Conservation (phyloP, 1,284 basidiomycete genomes). For the Ustilago cynodontis region DNA sequence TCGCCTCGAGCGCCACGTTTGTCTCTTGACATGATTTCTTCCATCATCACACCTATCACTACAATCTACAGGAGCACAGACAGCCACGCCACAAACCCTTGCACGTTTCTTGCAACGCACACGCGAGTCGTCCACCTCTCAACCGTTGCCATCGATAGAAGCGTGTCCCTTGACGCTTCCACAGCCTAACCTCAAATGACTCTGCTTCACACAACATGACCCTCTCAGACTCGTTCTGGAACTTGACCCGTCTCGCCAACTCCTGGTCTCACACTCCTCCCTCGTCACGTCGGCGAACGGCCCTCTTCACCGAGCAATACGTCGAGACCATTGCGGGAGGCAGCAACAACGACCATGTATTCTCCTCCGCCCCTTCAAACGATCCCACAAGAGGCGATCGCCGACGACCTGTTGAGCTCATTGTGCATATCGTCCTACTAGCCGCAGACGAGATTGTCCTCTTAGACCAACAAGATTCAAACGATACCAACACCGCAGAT, state of each 20-base stretch:
- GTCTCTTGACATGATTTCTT: not conserved
- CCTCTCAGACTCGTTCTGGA: slow-evolving; percentile 35
- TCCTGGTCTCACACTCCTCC: slow-evolving; percentile 15
- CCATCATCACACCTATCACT: not conserved
- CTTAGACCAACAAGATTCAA: not conserved
- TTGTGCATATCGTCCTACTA: slow-evolving; percentile 29
- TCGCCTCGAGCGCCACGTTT: slow-evolving; percentile 12
- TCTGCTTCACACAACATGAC: slow-evolving; percentile 22
- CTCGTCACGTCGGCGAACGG: slow-evolving; percentile 18
- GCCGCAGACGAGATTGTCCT: slow-evolving; percentile 16
- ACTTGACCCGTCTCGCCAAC: slow-evolving; percentile 17
- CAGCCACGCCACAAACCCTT: not conserved
- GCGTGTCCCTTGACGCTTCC: slow-evolving; percentile 16
- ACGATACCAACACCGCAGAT: not conserved
- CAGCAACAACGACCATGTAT: not conserved
- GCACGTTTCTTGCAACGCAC: not conserved
- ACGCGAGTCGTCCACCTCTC: no score
- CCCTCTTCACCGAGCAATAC: slow-evolving; percentile 31
- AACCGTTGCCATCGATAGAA: no score
- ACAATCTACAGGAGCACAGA: not conserved
- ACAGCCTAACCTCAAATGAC: slow-evolving; percentile 8
- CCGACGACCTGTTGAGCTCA: slow-evolving; percentile 35
- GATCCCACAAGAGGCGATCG: slow-evolving; percentile 3
- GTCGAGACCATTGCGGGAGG: slow-evolving; percentile 49
- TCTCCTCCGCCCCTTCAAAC: not conserved